Base-by-base conservation (phyloP, 371 early-diverging fungal genomes). In the Umbelopsis sp. region DNA sequence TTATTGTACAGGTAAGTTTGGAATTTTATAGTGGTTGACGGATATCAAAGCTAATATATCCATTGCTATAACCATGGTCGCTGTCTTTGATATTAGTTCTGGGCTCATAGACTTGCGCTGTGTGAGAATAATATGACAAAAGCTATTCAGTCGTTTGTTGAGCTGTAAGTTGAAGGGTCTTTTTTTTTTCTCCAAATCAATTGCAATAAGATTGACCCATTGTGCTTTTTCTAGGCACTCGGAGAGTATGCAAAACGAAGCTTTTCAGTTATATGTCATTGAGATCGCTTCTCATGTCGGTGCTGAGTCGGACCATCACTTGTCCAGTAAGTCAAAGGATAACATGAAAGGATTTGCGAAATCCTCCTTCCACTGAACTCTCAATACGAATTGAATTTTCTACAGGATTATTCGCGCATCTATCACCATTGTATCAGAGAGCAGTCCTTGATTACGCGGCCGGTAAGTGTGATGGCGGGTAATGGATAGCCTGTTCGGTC, bases 401-500 rank as follows among this genome's bases (percentile, higher is more conserved):
- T 57, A 20, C 29, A 57, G 57, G 38, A 11, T 57, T 57, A 6
- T 57, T 57, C n/a, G 25, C 32, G 18, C 25, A 29, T 37, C 18
- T 57, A 35, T 57, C 57, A 1, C 57, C 57, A 11, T 35, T 57
- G 16, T 57, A 57, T 18, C 57, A 57, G n/a, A 29, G 57, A 35
- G 57, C 57, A 2, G 57, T 57, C 18, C 57, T 57, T n/a, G 57
- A 57, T 57, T 57, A 57, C 29, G 57, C 57, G 10, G 35, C 57
- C 1, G 57, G 57, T 57, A 35, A 37, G 35, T 35, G 8, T 41
- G 41, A 41, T 41, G 5, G 7, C 41, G 7, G 29, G 29, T 29
- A 29, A 29, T 29, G 29, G 1, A 29, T 29, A 29, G 1, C 29
- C 4, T 29, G 3, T 29, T 29, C 29, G 29, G 29, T 29, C 29